These are phyloP conservation scores for Blepharisma japonicum DNA, from an alignment of 73 alveolate species.

Conservation along the genomic window DNA sequence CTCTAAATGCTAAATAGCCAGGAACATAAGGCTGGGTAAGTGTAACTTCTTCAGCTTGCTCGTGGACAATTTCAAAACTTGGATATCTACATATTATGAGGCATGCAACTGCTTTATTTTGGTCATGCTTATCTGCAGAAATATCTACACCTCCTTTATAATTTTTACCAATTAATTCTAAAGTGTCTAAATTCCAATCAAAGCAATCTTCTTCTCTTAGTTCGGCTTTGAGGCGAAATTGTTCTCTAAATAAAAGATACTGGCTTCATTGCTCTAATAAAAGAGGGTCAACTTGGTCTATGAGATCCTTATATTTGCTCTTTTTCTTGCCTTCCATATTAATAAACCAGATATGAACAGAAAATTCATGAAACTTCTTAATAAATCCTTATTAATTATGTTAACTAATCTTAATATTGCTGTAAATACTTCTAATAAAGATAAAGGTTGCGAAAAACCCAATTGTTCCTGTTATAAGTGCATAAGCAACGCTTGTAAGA, in stretches of 20 bases:
- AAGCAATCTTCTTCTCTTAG: conserved; percentile 48
- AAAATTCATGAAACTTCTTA: neutral
- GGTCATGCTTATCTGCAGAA: conserved; percentile 66
- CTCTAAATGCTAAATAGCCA: conserved; percentile 98
- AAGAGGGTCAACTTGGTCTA: conserved; percentile 49
- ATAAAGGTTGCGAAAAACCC: conserved; percentile 37
- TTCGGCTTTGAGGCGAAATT: conserved; percentile 44
- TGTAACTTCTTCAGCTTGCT: conserved; percentile 72
- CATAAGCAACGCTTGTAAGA: conserved; percentile 33
- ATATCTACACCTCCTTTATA: conserved; percentile 87
- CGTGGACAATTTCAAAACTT: conserved; percentile 62
- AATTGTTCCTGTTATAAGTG: conserved; percentile 36
- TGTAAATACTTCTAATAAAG: conserved; percentile 32
- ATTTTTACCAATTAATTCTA: conserved; percentile 16
- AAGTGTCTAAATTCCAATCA: conserved; percentile 32
- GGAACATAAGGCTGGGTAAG: conserved; percentile 94
- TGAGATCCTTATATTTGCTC: conserved; percentile 14
- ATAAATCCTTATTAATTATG: neutral
- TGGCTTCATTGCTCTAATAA: conserved; percentile 48
- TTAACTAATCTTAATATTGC: conserved; percentile 29
- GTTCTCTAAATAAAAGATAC: conserved; percentile 29
- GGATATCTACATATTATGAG: conserved; percentile 70
- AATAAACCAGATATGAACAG: too few species aligned
- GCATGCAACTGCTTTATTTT: conserved; percentile 79
- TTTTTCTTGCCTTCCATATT: neutral